Conservation (phyloP, 129 eudicot genomes). For the Artemisia tridentata region DNA sequence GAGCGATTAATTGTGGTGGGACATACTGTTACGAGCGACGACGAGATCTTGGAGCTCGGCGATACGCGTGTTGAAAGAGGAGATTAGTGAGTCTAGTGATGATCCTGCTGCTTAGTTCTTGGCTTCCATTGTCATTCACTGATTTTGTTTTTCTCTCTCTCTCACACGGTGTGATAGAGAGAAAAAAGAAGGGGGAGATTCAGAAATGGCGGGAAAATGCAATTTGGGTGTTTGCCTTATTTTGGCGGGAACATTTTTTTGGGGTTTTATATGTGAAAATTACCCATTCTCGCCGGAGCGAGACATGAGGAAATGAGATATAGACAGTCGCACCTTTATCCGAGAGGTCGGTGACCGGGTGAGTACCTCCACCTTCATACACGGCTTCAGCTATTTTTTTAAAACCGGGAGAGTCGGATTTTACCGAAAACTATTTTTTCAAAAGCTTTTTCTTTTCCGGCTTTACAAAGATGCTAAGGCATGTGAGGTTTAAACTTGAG, state of each 20-base stretch:
- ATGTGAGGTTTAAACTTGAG: conserved; percentile 27
- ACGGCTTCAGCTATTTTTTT: no score
- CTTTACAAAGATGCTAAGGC: conserved; percentile 15
- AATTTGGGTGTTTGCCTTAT: background rate
- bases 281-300: background rate
- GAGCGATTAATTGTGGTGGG: background rate
- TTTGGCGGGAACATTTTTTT: background rate
- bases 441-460: no score
- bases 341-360: no score
- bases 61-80: conserved; percentile 73
- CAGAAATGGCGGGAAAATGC: conserved; percentile 30
- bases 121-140: conserved; percentile 41
- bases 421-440: no score
- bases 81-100: conserved; percentile 61
- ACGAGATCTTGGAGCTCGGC: conserved; percentile 92
- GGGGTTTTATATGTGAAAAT: no score
- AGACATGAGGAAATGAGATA: conserved; percentile 22
- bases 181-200: background rate
- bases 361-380: no score
- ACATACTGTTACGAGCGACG: conserved; percentile 83
- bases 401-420: no score
- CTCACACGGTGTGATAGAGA: no score
- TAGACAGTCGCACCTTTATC: no score
- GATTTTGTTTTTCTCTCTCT: no score
- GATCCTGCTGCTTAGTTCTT: conserved; percentile 43